These are phyloP conservation scores for Raffaelea arxii DNA, from an alignment of 2,329 filamentous ascomycete genomes.

Conservation along the genomic window DNA sequence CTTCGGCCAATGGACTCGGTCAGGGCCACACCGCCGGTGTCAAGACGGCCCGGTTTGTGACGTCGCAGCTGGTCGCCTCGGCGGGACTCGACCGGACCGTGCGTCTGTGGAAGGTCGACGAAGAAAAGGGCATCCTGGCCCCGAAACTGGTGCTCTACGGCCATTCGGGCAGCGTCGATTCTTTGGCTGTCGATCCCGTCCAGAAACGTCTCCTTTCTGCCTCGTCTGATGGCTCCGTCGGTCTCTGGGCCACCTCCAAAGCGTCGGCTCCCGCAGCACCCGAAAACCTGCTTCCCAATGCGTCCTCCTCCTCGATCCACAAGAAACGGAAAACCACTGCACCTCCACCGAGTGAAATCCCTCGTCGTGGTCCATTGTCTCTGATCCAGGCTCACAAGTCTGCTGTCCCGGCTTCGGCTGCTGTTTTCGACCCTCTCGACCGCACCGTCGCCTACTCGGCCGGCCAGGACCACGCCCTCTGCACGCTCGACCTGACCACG, in stretches of 20 bases:
- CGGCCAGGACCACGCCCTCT: conserved; percentile 83
- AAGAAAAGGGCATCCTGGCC: conserved; percentile 61
- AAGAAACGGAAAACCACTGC: conserved; percentile 69
- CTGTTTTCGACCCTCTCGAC: conserved; percentile 77
- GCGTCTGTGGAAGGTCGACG: conserved; percentile 75
- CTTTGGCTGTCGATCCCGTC: conserved; percentile 58
- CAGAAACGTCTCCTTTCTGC: conserved; percentile 76
- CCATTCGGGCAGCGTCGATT: conserved; percentile 55
- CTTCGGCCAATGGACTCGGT: conserved; percentile 54
- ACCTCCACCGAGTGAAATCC: conserved; percentile 32
- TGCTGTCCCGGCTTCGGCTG: conserved; percentile 61
- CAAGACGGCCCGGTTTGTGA: conserved; percentile 77
- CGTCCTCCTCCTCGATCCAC: conserved; percentile 30
- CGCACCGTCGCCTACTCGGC: conserved; percentile 82
- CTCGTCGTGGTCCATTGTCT: conserved; percentile 70
- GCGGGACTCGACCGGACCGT: conserved; percentile 78
- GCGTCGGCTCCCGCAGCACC: conserved; percentile 49
- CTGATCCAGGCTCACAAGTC: conserved; percentile 63
- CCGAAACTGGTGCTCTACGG: conserved; percentile 27
- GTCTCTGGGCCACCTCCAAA: conserved; percentile 71
- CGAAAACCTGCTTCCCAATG: conserved; percentile 56
- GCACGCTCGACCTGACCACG: conserved; percentile 85
- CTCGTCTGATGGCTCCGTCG: conserved; percentile 71
- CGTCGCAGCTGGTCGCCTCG: conserved; percentile 68
- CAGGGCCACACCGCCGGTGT: conserved; percentile 69